A percentile compares a stretch with the other conserved stretches of the same genome.
Conservation (phyloP, 108 stramenopile species). For the Conticribra weissflogii region DNA sequence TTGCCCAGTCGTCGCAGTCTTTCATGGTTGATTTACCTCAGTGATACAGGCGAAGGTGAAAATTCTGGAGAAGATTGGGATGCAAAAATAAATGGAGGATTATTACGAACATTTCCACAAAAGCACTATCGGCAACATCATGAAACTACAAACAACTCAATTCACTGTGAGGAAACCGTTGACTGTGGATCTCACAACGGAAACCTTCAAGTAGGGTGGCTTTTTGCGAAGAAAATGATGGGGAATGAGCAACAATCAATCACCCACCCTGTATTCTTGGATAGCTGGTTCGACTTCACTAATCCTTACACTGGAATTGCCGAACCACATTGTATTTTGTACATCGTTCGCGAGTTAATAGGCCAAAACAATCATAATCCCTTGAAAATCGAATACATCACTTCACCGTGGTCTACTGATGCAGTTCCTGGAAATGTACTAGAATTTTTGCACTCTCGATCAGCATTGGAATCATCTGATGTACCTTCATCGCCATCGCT, state of each 20-base stretch:
- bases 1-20: conserved; percentile 51
- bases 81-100: conserved; percentile 40
- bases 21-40: conserved; percentile 62
- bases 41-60: conserved; percentile 10
- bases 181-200: conserved; percentile 34
- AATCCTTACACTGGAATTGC: conserved; percentile 4
- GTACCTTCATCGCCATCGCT: conserved; percentile 9
- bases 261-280: conserved; percentile 45
- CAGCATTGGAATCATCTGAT: conserved; percentile 14
- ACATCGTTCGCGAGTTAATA: conserved; percentile 7
- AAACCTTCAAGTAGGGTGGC: conserved; percentile 62
- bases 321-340: conserved; percentile 45
- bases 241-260: neutral
- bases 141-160: neutral
- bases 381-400: conserved; percentile 23
- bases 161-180: conserved; percentile 1
- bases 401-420: conserved; percentile 31
- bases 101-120: conserved; percentile 45
- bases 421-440: conserved; percentile 8
- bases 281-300: conserved; percentile 31
- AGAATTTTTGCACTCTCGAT: conserved; percentile 25
- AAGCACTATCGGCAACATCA: conserved; percentile 7
- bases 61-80: conserved; percentile 5
- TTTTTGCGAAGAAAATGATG: conserved; percentile 15
- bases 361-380: conserved; percentile 8